A percentile compares a stretch with the other conserved stretches of the same genome.
Conservation (phyloP, 495 filamentous ascomycete genomes). For the Tuber magnatum region DNA sequence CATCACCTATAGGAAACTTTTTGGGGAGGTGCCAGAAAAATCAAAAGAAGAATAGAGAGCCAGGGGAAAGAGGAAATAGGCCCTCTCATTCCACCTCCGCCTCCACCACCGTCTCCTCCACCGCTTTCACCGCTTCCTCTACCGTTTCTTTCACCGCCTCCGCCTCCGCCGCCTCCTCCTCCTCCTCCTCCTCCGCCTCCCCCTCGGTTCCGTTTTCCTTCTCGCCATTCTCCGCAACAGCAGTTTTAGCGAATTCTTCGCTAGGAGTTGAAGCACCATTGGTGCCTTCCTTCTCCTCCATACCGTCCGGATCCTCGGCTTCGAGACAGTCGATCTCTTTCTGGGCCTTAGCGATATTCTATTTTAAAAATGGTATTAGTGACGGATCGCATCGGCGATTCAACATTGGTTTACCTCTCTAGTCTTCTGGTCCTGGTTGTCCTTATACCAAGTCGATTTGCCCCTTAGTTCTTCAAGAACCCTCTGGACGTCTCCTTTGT, state of each 20-base stretch:
- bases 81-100: slow-evolving; percentile 10
- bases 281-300: slow-evolving; percentile 19
- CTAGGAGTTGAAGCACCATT: neutral
- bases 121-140: no score
- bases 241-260: slow-evolving; percentile 11
- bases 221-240: slow-evolving; percentile 3
- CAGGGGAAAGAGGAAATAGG: neutral
- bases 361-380: slow-evolving; percentile 23
- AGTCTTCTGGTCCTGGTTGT: slow-evolving; percentile 84
- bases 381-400: neutral
- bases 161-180: no score
- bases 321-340: slow-evolving; percentile 59
- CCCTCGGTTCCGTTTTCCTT: slow-evolving; percentile 8
- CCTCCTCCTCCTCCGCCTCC: slow-evolving; percentile 13
- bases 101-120: slow-evolving; percentile 7
- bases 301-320: slow-evolving; percentile 45
- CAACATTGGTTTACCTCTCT: slow-evolving; percentile 59
- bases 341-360: slow-evolving; percentile 65
- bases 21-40: neutral
- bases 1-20: neutral
- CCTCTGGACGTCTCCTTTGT: slow-evolving; percentile 67
- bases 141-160: no score
- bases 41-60: neutral
- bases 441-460: slow-evolving; percentile 89
- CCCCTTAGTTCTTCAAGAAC: slow-evolving; percentile 79